Conservation (phyloP, 441 rosid genomes). For the Mallotus japonicus region DNA sequence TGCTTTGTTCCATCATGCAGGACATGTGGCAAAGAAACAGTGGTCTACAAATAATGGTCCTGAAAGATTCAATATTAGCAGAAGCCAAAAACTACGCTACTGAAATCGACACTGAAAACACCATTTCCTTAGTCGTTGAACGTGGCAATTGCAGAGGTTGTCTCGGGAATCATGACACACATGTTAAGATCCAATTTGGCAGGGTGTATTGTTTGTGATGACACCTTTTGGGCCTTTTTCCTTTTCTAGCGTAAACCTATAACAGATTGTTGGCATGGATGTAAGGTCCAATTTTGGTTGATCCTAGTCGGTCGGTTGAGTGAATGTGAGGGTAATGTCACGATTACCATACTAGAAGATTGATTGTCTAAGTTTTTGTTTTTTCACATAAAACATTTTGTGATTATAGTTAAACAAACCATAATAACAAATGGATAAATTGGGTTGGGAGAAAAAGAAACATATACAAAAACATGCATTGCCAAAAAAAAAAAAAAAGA, state of each 20-base stretch:
- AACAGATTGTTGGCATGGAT: not conserved
- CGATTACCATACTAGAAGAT: too few species aligned
- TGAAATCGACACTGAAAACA: not conserved
- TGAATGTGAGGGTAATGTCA: not conserved
- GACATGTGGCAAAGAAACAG: not conserved
- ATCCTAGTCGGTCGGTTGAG: not conserved
- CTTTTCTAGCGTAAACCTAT: not conserved
- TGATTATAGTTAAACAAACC: too few species aligned
- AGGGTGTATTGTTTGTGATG: not conserved
- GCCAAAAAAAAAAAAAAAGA: conserved; percentile 23
- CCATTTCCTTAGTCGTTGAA: not conserved
- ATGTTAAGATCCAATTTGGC: not conserved
- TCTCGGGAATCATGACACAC: not conserved
- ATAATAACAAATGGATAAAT: not conserved
- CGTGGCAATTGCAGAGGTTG: not conserved
- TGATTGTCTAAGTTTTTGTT: too few species aligned
- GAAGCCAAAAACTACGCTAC: not conserved
- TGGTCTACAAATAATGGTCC: not conserved
- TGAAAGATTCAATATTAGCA: not conserved
- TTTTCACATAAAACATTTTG: too few species aligned
- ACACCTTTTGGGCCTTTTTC: not conserved
- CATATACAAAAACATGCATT: not conserved
- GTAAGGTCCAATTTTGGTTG: not conserved
- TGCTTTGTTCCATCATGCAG: too few species aligned
- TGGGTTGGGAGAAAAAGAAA: not conserved